phyloP scores from a whole-genome alignment of 2,329 filamentous ascomycete species.

The Fusarium phyllophilum region DNA sequence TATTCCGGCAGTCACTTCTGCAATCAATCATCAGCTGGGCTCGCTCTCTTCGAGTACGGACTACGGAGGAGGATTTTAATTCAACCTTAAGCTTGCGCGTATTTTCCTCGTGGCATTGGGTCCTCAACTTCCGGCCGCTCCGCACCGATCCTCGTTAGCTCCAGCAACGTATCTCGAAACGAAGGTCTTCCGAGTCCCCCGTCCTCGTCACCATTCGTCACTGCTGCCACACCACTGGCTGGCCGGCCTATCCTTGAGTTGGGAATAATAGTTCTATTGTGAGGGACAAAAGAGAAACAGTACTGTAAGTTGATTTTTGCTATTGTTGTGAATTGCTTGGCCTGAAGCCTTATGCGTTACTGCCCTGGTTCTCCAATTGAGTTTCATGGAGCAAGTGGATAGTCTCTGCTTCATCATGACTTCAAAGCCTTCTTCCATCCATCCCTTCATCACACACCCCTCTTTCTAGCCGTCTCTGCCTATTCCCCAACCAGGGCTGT shows the following conservation, averaged over 20 bases:
- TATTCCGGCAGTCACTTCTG: not conserved
- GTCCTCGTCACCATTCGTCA: slow-evolving; percentile 39
- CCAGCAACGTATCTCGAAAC: slow-evolving; percentile 29
- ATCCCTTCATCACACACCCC: slow-evolving; percentile 29
- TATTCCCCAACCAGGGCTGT: slow-evolving; percentile 16
- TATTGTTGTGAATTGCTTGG: not conserved
- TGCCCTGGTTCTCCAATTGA: slow-evolving; percentile 2
- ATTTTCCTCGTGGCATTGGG: slow-evolving; percentile 31
- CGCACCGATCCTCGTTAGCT: slow-evolving; percentile 39
- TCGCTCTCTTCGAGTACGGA: not conserved
- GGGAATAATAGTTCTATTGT: slow-evolving; percentile 22
- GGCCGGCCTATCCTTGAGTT: slow-evolving; percentile 24
- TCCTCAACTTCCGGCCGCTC: slow-evolving; percentile 31
- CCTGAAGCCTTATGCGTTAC: not conserved
- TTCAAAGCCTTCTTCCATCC: slow-evolving; percentile 22
- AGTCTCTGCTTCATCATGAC: slow-evolving; percentile 20
- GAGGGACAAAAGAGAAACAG: slow-evolving; percentile 8
- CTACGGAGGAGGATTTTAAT: slow-evolving; percentile 20
- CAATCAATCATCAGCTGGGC: slow-evolving; percentile 10
- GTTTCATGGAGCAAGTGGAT: not conserved
- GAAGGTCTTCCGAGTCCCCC: slow-evolving; percentile 13
- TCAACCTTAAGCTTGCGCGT: slow-evolving; percentile 19
- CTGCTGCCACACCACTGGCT: slow-evolving; percentile 37
- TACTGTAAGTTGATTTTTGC: slow-evolving; percentile 18
- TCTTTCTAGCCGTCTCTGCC: slow-evolving; percentile 27